Evolutionary conservation across 345 rosid species (phyloP), one percentile per base, ranked within the genome.

Genomic region (Brassica cretica): DNA sequence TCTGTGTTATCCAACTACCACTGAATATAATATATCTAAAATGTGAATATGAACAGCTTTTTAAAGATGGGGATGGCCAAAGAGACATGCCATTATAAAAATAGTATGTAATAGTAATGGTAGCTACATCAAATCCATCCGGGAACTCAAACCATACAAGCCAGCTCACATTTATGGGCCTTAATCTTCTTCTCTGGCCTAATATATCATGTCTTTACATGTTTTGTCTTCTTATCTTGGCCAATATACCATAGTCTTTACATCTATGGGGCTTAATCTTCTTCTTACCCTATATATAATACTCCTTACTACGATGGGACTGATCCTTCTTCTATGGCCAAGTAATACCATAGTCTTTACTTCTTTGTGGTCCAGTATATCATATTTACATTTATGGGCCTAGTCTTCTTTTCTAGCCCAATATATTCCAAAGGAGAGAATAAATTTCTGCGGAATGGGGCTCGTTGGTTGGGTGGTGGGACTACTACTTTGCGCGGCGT

Each of bases 1-100:
- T 68, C 73, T 6, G 56, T 11, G 35, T 64, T 51, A 41, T 68
- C 51, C 68, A 76, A 39, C 78, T 18, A 68, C 71, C 59, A 16
- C 3, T 59, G 15, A 58, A 58, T 67, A 64, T 53, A 64, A 16
- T 1, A 8, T 32, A 35, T 21, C 32, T 59, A 24, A 59, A 24
- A 59, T 59, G 37, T 21, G 12, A 32, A 30, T 30, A 7, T 8
- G 44, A 15, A 30, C 67, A 9, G 6, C 12, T 30, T 15, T 32
- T 32, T n/a, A 12, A 8, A 64, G 5, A 33, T 3, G 46, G 25
- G 24, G 19, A 64, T 64, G 25, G 67, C 39, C 66, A 14, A 15
- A 63, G 41, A 30, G 41, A 63, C 41, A 61, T 21, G 66, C 14
- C 15, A 29, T 8, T 6, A 19, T 24, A 60, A 10, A 59, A 11